These are phyloP conservation scores for Hemisphaericaspora lyxosophila DNA, from an alignment of 1,139 yeast species.

Conservation along the genomic window DNA sequence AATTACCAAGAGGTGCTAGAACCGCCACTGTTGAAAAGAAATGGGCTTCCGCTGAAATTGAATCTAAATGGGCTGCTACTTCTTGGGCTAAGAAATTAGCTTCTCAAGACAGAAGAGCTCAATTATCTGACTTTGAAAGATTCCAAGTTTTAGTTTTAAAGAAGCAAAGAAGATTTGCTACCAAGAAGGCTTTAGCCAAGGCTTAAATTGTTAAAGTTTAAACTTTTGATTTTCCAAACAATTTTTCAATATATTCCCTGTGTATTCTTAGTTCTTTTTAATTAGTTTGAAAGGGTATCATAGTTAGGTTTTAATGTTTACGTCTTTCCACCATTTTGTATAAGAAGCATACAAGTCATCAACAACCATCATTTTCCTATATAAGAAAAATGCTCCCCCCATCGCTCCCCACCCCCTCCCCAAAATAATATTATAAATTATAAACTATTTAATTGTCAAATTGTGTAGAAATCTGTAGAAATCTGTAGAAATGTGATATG, in stretches of 20 bases:
- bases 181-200: slow-evolving; percentile 80
- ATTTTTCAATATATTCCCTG: slow-evolving; percentile 13
- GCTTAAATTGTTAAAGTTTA: slow-evolving; percentile 51
- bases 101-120: slow-evolving; percentile 87
- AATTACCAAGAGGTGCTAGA: slow-evolving; percentile 93
- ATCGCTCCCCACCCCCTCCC: neutral
- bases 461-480: too few species aligned
- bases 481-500: neutral
- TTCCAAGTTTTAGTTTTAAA: slow-evolving; percentile 97
- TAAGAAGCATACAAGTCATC: slow-evolving; percentile 3
- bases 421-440: slow-evolving; percentile 4
- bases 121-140: slow-evolving; percentile 96
- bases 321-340: slow-evolving; percentile 9
- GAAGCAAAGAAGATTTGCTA: slow-evolving; percentile 96
- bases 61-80: slow-evolving; percentile 88
- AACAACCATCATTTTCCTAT: neutral
- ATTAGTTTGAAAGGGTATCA: slow-evolving; percentile 31
- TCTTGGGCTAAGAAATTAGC: slow-evolving; percentile 99
- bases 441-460: slow-evolving; percentile 3
- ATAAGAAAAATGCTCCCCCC: too few species aligned
- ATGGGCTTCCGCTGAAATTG: slow-evolving; percentile 90
- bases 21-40: slow-evolving; percentile 83
- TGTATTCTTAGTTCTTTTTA: slow-evolving; percentile 30
- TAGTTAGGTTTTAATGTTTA: slow-evolving; percentile 24
- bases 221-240: slow-evolving; percentile 10